Conservation (phyloP, 2,329 filamentous ascomycete genomes). For the Akanthomyces dipterigenus region DNA sequence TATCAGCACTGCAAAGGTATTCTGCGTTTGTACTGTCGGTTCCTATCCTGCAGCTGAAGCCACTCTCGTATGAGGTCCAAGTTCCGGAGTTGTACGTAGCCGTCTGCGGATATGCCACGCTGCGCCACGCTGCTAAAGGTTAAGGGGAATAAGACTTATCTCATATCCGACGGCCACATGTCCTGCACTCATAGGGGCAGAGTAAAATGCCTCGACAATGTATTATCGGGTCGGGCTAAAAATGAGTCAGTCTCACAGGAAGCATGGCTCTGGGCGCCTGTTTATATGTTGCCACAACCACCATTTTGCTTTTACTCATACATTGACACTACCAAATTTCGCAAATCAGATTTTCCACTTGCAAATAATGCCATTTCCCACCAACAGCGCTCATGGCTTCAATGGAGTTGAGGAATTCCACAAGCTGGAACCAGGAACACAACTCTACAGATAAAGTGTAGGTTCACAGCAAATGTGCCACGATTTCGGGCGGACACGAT, state of each 20-base stretch:
- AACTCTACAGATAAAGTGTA: not conserved
- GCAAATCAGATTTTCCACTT: no score
- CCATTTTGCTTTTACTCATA: no score
- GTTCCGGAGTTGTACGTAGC: not conserved
- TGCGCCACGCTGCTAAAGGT: not conserved
- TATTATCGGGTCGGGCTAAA: not conserved
- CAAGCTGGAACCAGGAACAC: no score
- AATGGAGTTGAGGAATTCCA: no score
- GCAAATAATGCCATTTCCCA: no score
- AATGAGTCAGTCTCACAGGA: not conserved
- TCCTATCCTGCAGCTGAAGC: not conserved
- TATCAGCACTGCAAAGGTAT: not conserved
- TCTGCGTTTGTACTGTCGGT: not conserved
- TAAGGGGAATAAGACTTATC: not conserved
- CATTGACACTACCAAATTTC: no score
- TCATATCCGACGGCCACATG: not conserved
- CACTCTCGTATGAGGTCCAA: not conserved
- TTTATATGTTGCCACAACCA: not conserved
- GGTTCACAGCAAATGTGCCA: constrained; percentile 8
- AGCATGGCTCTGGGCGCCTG: not conserved
- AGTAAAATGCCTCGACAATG: not conserved
- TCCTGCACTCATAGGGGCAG: not conserved
- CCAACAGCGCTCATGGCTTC: no score
- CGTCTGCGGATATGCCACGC: not conserved
- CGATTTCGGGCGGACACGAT: constrained; percentile 5